Evolutionary conservation across 2,329 filamentous ascomycete genomes (phyloP).

Genomic region (Penicillium brasilianum): DNA sequence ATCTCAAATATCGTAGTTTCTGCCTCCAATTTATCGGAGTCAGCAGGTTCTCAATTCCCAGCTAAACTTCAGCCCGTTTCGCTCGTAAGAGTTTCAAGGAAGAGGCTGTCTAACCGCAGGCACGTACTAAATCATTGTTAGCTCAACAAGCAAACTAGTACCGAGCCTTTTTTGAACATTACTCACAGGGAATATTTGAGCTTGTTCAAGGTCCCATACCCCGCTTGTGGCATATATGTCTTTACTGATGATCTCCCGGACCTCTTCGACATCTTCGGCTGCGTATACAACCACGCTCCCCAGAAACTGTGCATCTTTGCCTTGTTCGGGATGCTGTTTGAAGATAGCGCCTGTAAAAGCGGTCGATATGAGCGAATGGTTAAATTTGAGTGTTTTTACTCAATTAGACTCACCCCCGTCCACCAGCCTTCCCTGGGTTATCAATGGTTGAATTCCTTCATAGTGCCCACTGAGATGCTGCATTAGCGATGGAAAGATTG

Average conservation of each 20-base stretch:
- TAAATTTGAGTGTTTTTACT: not conserved
- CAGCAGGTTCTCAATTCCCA: not conserved
- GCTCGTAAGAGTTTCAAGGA: not conserved
- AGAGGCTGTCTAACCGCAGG: slow-evolving; percentile 16
- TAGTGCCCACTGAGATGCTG: slow-evolving; percentile 15
- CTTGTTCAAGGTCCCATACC: slow-evolving; percentile 28
- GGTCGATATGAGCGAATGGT: not conserved
- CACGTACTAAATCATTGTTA: slow-evolving; percentile 11
- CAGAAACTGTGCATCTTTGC: slow-evolving; percentile 17
- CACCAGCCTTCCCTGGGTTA: slow-evolving; percentile 20
- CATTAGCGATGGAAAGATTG: not conserved
- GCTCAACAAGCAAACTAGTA: not conserved
- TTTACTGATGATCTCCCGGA: slow-evolving; percentile 20
- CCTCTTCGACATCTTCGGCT: slow-evolving; percentile 23
- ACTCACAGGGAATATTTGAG: slow-evolving; percentile 24
- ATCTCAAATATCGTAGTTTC: not conserved
- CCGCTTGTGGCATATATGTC: slow-evolving; percentile 28
- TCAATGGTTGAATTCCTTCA: slow-evolving; percentile 21
- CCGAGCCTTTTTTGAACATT: not conserved
- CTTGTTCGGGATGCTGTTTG: slow-evolving; percentile 17
- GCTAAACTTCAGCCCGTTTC: not conserved
- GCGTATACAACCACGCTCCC: slow-evolving; percentile 30
- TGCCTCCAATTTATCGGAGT: not conserved
- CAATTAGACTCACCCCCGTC: slow-evolving; percentile 18
- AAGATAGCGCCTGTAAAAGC: slow-evolving; percentile 22